These are phyloP conservation scores for Coniochaeta sp. DNA, from an alignment of 2,329 filamentous ascomycete species.

Conservation along the genomic window DNA sequence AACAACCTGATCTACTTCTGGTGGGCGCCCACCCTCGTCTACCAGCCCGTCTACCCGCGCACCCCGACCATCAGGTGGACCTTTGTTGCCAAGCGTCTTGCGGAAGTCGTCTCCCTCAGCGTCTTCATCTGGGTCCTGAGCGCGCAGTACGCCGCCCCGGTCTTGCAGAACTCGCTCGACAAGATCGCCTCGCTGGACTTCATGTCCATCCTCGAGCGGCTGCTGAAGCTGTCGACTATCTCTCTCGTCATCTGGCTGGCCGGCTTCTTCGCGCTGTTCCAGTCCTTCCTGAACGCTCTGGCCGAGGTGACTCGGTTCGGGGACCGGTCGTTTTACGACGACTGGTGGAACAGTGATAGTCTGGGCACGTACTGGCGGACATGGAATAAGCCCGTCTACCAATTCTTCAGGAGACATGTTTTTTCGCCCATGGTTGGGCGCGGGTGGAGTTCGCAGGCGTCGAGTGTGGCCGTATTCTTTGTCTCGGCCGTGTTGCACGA, in stretches of 20 bases:
- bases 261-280: conserved; percentile 94
- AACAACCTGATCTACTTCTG: conserved; percentile 90
- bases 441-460: conserved; percentile 63
- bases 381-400: conserved; percentile 97
- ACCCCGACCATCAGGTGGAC: conserved; percentile 74
- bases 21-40: conserved; percentile 94
- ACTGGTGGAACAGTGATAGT: conserved; percentile 95
- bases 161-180: conserved; percentile 81
- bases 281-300: conserved; percentile 83
- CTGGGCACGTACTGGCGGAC: conserved; percentile 87
- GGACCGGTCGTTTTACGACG: conserved; percentile 89
- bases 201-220: conserved; percentile 73
- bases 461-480: conserved; percentile 77
- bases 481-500: conserved; percentile 89
- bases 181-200: conserved; percentile 78
- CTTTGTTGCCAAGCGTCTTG: conserved; percentile 77
- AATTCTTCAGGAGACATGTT: conserved; percentile 92
- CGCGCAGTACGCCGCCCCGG: conserved; percentile 87
- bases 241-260: conserved; percentile 95
- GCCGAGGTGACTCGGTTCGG: conserved; percentile 87
- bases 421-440: conserved; percentile 82
- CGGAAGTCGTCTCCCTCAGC: conserved; percentile 68
- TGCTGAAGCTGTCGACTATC: conserved; percentile 94
- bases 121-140: conserved; percentile 94
- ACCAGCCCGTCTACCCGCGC: conserved; percentile 93